Evolutionary conservation across 805 yeast genomes (phyloP), one percentile per base, ranked within the genome.

Genomic region (Blastobotrys mokoenaii): DNA sequence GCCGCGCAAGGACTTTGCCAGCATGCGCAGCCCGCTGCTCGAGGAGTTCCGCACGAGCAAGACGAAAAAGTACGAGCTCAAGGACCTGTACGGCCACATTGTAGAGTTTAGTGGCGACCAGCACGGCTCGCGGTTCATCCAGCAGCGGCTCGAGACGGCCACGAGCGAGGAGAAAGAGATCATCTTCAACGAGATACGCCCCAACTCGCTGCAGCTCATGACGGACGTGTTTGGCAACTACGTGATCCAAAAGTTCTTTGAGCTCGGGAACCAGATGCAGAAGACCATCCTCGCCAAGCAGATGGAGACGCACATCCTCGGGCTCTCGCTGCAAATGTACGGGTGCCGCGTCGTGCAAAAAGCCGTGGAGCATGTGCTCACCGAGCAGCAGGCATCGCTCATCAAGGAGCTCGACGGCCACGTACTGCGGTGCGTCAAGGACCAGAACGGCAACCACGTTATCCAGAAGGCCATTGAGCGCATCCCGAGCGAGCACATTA

Each of bases 141-240:
- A 93, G 66, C 95, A 89, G 56, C 82, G 84, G 57, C 69, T 90
- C 40, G 82, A 80, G 11, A 64, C 63, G 6, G 80, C 94, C 0
- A 52, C 73, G 7, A 68, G 68, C n/a, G 81, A 76, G 17, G 90
- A 86, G 56, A 84, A 82, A 56, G 94, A 84, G 56, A 78, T 76
- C 14, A 77, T 93, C 15, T 89, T 90, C 67, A 80, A 80, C 51
- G 97, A 89, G 64, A 80, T 93, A 32, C 70, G 88, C 56, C 81
- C 79, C 18, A 76, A 79, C 50, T 75, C 89, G 3, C 71, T 81
- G 46, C 88, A 82, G 45, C 69, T 93, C 50, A 84, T 89, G 82
- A 87, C 94, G 14, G 98, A 93, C 68, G 98, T 93, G 7, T 93
- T 93, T 66, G 99, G 99, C 47, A 93, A 93, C 64, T 93, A 93